phyloP scores from a whole-genome alignment of 192 early-diverging fungal species.

The Cladochytrium replicatum region DNA sequence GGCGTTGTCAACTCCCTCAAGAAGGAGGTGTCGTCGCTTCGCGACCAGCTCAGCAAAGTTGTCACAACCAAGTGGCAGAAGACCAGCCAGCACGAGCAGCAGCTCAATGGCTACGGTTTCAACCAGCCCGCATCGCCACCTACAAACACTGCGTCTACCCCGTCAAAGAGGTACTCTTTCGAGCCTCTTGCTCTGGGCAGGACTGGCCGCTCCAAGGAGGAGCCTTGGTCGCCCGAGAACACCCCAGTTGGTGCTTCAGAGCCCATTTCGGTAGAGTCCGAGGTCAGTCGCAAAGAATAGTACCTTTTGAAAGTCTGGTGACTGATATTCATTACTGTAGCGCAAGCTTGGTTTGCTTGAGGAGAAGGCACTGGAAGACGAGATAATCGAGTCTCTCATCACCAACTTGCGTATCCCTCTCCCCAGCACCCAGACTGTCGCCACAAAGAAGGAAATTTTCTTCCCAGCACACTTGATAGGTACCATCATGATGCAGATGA shows the following conservation, averaged over 20 bases:
- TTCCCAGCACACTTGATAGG: slow-evolving; percentile 94
- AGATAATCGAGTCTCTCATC: slow-evolving; percentile 84
- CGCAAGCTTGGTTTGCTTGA: too few species aligned
- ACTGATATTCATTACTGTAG: too few species aligned
- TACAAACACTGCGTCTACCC: too few species aligned
- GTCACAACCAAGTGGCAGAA: slow-evolving; percentile 51
- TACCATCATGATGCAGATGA: slow-evolving; percentile 71
- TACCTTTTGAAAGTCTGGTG: too few species aligned
- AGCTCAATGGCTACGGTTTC: slow-evolving; percentile 12
- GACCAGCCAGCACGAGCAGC: slow-evolving; percentile 26
- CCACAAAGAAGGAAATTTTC: slow-evolving; percentile 75
- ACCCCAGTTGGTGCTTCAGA: slow-evolving; percentile 8
- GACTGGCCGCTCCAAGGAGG: neutral
- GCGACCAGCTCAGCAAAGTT: slow-evolving; percentile 61
- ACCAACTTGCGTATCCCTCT: slow-evolving; percentile 82
- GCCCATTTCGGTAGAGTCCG: too few species aligned
- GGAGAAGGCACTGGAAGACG: slow-evolving; percentile 48
- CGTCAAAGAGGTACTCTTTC: too few species aligned
- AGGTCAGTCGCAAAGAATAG: too few species aligned
- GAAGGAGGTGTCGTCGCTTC: slow-evolving; percentile 59
- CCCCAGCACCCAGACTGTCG: slow-evolving; percentile 66
- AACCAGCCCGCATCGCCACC: slow-evolving; percentile 24
- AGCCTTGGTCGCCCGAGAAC: slow-evolving; percentile 7
- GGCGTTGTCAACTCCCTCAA: slow-evolving; percentile 50
- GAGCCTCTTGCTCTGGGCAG: slow-evolving; percentile 21